Base-by-base conservation (phyloP, 1,284 basidiomycete genomes). In the Ustilago loliicola region DNA sequence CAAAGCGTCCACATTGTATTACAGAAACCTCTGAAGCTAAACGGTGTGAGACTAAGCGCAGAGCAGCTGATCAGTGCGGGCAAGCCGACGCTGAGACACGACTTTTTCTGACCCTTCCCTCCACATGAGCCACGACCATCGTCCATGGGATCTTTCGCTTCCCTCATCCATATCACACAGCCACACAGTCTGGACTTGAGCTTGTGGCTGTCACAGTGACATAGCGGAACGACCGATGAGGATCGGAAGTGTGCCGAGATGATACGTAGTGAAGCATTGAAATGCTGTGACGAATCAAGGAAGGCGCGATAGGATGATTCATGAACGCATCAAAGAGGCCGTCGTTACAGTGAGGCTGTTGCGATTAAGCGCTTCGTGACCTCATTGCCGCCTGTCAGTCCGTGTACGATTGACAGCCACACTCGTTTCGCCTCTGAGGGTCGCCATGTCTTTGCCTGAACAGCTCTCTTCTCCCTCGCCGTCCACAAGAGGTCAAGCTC, bases 311-410 rank as follows among this genome's bases (percentile, higher is more conserved):
- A 27, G 1, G 66, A 62, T 68, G 66, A 68, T 45, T 68, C 66
- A 62, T 68, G 11, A 21, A 1, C 47, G 53, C 55, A 55, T 50
- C 48, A 52, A 25, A 13, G 21, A 19, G 11, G n/a, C n/a, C 2
- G 15, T 17, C 17, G 42, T 45, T 21, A 38, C 21, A 27, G 9
- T 38, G n/a, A 32, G 36, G 23, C 30, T 25, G 45, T 25, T 48
- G 40, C n/a, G 7, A 34, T 30, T 40, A 30, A 61, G 25, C 53
- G 47, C 50, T 38, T 19, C 11, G 66, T 69, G 66, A 63, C 61
- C 61, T 69, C 66, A 63, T 69, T 47, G 25, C 25, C 30, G 13
- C 56, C 54, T 57, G 56, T 60, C 52, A 38, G 61, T 56, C 67
- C 57, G 67, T 70, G 67, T 51, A 45, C 42, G 3, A 19, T 19